Evolutionary conservation across 148 eudicot species (phyloP), one percentile per base, ranked within the genome.

Genomic region (Vaccinium myrtillus): DNA sequence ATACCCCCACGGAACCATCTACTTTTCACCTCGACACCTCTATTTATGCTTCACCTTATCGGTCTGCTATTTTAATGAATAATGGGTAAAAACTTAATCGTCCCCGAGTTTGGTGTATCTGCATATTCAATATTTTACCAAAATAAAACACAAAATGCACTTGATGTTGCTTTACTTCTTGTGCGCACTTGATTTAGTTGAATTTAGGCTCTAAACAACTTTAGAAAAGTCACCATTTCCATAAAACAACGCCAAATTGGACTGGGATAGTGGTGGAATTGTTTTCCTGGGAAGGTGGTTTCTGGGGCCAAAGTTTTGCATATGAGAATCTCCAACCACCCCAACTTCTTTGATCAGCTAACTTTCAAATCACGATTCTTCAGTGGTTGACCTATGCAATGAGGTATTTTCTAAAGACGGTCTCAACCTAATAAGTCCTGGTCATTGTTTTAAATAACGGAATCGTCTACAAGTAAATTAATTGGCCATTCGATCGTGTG

Each of bases 281-380:
- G 21, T 43, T 78, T 25, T 78, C 63, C n/a, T 15, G 58, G 81
- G 36, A 23, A 23, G 43, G 43, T 51, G 39, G 43, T 53, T 16
- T 21, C 53, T 36, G 81, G 61, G 21, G 36, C 36, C 23, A 2
- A 55, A 53, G 19, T 15, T 55, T 3, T 6, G 36, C 30, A 18
- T 27, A 77, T n/a, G 13, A 78, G n/a, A 78, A 43, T 53, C 81
- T 14, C 5, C 81, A 53, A 78, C 81, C 43, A 25, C 80, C 43
- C 39, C 21, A 50, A 77, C n/a, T 7, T 77, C 23, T 51, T 23
- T 27, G 9, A 78, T 30, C 71, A 67, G 73, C 36, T 78, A 51
- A 51, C 51, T 43, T 74, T 74, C 49, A 74, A 14, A 16, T 32
- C 3, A 51, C 15, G 13, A 16, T 51, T 4, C 13, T 25, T 30